Percentiles rank a stretch among this genome's conserved stretches.
phyloP scores from a whole-genome alignment of 495 filamentous ascomycete species.

The Penicillium maclennaniae region DNA sequence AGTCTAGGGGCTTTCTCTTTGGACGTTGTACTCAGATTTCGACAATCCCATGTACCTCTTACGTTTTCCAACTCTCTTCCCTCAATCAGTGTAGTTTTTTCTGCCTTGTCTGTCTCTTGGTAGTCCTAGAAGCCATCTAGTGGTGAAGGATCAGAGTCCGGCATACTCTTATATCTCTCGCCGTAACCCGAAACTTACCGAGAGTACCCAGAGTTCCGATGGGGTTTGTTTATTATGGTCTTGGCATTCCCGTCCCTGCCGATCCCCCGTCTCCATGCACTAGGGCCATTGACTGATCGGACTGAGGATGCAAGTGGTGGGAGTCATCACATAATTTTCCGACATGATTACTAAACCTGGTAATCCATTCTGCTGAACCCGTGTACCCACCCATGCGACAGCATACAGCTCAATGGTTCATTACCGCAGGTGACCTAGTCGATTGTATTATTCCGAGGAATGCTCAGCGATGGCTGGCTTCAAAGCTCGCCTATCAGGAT shows the following conservation, averaged over 20 bases:
- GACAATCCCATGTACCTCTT: slow-evolving; percentile 28
- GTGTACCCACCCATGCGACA: not conserved
- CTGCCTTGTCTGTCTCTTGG: not conserved
- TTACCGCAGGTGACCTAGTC: not conserved
- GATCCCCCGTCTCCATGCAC: slow-evolving; percentile 21
- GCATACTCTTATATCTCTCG: not conserved
- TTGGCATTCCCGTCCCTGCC: slow-evolving; percentile 21
- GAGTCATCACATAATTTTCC: not conserved
- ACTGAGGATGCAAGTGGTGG: not conserved
- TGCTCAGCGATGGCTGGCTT: not conserved
- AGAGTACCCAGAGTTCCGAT: not conserved
- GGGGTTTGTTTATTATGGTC: slow-evolving; percentile 13
- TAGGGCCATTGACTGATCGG: not conserved
- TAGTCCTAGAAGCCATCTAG: not conserved
- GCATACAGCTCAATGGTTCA: not conserved
- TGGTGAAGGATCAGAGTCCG: not conserved
- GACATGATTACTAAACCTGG: not conserved
- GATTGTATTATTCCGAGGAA: slow-evolving; percentile 2
- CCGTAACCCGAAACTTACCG: not conserved
- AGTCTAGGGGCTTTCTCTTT: slow-evolving; percentile 9
- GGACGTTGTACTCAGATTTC: slow-evolving; percentile 19
- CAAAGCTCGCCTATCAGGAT: too few relatives aligned
- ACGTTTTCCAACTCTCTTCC: not conserved
- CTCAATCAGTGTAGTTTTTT: not conserved
- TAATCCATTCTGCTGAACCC: too few relatives aligned